These are phyloP conservation scores for Cladosporium sp. DNA, from an alignment of 2,329 filamentous ascomycete genomes.

Conservation along the genomic window DNA sequence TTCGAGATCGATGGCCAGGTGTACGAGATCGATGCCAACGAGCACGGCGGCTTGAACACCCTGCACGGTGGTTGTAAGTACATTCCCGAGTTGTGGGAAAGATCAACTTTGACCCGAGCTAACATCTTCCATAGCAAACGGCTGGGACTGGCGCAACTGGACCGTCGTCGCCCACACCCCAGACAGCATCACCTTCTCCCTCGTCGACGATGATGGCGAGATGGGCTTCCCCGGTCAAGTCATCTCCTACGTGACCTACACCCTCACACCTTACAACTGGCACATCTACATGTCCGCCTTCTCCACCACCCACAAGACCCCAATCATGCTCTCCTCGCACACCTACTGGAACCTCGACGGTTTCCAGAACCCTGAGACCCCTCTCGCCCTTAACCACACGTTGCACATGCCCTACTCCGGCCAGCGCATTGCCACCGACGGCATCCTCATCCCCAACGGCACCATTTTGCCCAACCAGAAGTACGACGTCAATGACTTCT, in stretches of 20 bases:
- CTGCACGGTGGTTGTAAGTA: constrained; percentile 50
- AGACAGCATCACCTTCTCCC: constrained; percentile 71
- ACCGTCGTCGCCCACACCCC: constrained; percentile 68
- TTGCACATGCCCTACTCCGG: constrained; percentile 72
- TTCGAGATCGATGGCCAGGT: constrained; percentile 51
- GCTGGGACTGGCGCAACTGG: constrained; percentile 70
- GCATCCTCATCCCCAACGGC: constrained; percentile 49
- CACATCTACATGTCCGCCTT: constrained; percentile 71
- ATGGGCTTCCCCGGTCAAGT: constrained; percentile 80
- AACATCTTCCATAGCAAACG: constrained; percentile 17
- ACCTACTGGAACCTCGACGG: constrained; percentile 84
- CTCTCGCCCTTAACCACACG: constrained; percentile 67
- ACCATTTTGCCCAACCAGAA: constrained; percentile 68
- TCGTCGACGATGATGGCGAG: constrained; percentile 71
- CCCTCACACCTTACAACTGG: constrained; percentile 66
- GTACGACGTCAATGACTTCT: constrained; percentile 76
- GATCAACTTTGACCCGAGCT: constrained; percentile 54
- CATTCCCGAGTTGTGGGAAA: not conserved
- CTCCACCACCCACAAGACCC: constrained; percentile 71
- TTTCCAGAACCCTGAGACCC: constrained; percentile 71
- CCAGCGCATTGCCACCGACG: constrained; percentile 66
- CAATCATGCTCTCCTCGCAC: constrained; percentile 77
- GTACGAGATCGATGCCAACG: constrained; percentile 53
- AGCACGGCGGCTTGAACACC: constrained; percentile 52
- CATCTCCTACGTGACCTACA: constrained; percentile 72